A percentile compares a stretch with the other conserved stretches of the same genome.
These are phyloP conservation scores for Sporodiniella umbellata DNA, from an alignment of 371 early-diverging fungal species.

Conservation along the genomic window DNA sequence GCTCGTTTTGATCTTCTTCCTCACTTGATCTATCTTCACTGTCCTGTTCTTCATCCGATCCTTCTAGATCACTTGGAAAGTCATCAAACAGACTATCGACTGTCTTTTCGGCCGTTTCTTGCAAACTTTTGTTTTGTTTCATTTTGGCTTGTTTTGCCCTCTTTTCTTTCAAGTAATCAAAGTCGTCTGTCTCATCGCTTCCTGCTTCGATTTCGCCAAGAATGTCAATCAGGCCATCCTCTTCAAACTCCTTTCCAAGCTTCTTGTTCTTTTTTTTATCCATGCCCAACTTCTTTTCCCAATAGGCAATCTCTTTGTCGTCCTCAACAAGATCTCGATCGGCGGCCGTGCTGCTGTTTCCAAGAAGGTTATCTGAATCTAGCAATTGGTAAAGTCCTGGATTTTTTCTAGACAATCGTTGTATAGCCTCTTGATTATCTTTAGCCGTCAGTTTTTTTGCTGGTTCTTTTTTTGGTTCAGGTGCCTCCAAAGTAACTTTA, in stretches of 20 bases:
- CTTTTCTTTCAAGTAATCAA: slow-evolving; percentile 44
- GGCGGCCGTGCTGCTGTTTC: slow-evolving; percentile 11
- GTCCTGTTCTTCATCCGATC: slow-evolving; percentile 7
- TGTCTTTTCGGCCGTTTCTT: slow-evolving; percentile 39
- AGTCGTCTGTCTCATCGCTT: slow-evolving; percentile 34
- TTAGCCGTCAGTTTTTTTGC: not conserved
- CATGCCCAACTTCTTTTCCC: slow-evolving; percentile 76
- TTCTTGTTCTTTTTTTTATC: slow-evolving; percentile 54
- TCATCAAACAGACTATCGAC: slow-evolving; percentile 35
- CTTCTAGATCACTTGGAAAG: slow-evolving; percentile 21
- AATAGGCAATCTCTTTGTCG: slow-evolving; percentile 72
- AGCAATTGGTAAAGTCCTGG: slow-evolving; percentile 67
- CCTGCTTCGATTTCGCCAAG: slow-evolving; percentile 29
- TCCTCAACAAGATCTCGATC: slow-evolving; percentile 59
- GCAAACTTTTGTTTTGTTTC: slow-evolving; percentile 33
- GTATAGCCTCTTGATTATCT: slow-evolving; percentile 45
- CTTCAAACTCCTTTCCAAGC: slow-evolving; percentile 52
- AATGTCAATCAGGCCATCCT: slow-evolving; percentile 54
- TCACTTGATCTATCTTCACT: slow-evolving; percentile 2
- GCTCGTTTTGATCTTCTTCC: slow-evolving; percentile 1
- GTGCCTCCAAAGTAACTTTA: slow-evolving; percentile 4
- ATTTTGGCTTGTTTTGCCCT: slow-evolving; percentile 34
- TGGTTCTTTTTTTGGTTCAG: not conserved
- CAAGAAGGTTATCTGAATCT: slow-evolving; percentile 58
- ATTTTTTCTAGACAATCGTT: slow-evolving; percentile 65